Conservation (phyloP, 2,329 filamentous ascomycete species). For the Fusarium fracticaudum region DNA sequence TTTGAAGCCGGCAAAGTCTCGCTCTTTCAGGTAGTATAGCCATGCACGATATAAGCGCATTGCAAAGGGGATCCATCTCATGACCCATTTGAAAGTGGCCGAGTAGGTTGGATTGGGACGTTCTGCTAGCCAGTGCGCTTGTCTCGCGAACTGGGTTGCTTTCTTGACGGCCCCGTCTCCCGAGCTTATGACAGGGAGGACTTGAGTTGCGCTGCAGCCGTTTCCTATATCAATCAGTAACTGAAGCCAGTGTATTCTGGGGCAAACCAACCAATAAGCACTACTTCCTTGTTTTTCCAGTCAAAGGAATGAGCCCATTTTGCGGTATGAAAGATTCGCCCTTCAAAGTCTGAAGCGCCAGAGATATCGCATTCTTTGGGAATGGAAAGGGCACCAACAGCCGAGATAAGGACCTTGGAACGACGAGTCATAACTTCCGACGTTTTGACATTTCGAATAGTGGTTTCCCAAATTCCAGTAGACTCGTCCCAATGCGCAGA, state of each 20-base stretch:
- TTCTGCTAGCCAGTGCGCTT: conserved; percentile 57
- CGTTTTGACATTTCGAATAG: conserved; percentile 19
- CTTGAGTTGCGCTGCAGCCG: conserved; percentile 43
- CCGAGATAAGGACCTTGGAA: conserved; percentile 37
- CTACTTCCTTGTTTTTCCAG: conserved; percentile 35
- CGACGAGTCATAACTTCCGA: not conserved
- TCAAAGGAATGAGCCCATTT: conserved; percentile 42
- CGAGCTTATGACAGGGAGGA: conserved; percentile 36
- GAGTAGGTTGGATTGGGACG: conserved; percentile 39
- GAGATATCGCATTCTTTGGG: conserved; percentile 37
- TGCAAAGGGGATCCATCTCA: conserved; percentile 37
- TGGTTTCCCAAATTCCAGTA: conserved; percentile 32
- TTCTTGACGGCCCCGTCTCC: conserved; percentile 45
- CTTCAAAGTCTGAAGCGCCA: conserved; percentile 30
- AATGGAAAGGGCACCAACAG: conserved; percentile 38
- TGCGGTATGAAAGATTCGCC: conserved; percentile 39
- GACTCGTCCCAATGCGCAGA: conserved; percentile 36
- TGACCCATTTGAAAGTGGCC: conserved; percentile 33
- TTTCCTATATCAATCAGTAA: conserved; percentile 22
- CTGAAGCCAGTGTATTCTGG: accelerated
- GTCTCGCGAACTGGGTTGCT: conserved; percentile 59
- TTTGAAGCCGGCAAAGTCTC: conserved; percentile 39
- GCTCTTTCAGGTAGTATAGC: conserved; percentile 35
- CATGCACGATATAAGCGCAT: conserved; percentile 35
- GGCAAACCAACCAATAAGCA: conserved; percentile 31